Conservation (phyloP, 441 rosid species). For the Gossypium laxum region DNA sequence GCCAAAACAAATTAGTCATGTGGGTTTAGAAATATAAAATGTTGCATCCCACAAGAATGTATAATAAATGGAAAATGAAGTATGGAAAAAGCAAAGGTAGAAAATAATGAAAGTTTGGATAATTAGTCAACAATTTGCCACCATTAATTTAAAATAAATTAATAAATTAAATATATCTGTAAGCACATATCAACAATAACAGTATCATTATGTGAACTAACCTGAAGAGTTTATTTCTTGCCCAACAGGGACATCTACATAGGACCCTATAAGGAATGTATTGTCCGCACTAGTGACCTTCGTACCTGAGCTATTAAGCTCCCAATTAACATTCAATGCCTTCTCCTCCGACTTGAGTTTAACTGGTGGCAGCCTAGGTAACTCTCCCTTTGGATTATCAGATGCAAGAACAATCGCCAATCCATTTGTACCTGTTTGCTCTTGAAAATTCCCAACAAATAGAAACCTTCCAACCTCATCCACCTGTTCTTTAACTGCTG, state of each 20-base stretch:
- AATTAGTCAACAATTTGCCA: background rate
- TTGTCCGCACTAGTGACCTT: conserved; percentile 48
- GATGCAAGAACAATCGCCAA: conserved; percentile 35
- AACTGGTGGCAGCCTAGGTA: conserved; percentile 68
- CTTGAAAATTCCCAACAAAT: conserved; percentile 48
- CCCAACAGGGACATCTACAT: conserved; percentile 80
- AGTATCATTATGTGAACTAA: conserved; percentile 21
- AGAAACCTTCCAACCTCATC: conserved; percentile 74
- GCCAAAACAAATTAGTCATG: background rate
- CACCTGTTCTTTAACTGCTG: conserved; percentile 61
- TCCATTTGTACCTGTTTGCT: conserved; percentile 34
- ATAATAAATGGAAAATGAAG: background rate
- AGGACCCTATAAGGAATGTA: conserved; percentile 60
- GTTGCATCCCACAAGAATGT: background rate
- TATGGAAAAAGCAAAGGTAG: background rate
- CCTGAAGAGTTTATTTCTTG: conserved; percentile 85
- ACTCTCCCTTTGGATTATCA: conserved; percentile 62
- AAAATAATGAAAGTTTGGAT: background rate
- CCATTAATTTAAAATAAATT: background rate
- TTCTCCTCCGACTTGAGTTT: conserved; percentile 77
- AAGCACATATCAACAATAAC: background rate
- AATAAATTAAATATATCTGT: background rate
- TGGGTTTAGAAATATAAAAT: no score
- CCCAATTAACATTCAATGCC: conserved; percentile 50
- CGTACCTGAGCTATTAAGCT: conserved; percentile 39